Evolutionary conservation across 768 basidiomycete species (phyloP).

Genomic region (Mycena galericulata): DNA sequence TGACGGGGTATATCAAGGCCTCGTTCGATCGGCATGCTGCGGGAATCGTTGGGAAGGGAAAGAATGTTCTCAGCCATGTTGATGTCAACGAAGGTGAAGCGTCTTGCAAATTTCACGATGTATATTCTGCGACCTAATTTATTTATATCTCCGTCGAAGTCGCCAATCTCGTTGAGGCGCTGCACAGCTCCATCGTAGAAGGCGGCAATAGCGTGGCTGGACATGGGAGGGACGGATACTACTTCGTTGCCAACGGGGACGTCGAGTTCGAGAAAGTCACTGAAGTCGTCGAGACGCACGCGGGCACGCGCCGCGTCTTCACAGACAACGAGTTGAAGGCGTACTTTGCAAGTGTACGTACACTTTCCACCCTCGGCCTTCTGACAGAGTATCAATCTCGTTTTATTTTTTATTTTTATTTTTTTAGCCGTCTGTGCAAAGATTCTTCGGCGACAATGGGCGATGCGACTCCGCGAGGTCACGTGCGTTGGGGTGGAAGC

Average conservation of each 20-base stretch:
- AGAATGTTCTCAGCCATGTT: conserved; percentile 15
- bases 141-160: not conserved
- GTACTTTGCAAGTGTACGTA: too few species aligned
- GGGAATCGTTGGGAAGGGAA: conserved; percentile 14
- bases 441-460: conserved; percentile 38
- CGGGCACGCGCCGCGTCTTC: conserved; percentile 38
- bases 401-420: too few species aligned
- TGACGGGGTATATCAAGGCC: not conserved
- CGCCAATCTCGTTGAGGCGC: conserved; percentile 4
- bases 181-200: conserved; percentile 13
- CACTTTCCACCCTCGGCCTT: too few species aligned
- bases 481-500: conserved; percentile 52
- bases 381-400: too few species aligned
- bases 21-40: conserved; percentile 17
- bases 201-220: conserved; percentile 1
- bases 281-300: conserved; percentile 29
- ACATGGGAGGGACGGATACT: conserved; percentile 41
- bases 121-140: not conserved
- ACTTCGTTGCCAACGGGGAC: conserved; percentile 38
- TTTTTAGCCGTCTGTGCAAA: conserved; percentile 1
- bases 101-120: too few species aligned
- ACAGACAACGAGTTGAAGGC: conserved; percentile 42
- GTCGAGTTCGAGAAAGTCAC: conserved; percentile 29
- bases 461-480: conserved; percentile 40
- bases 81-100: conserved; percentile 29